Evolutionary conservation across 2,329 filamentous ascomycete genomes (phyloP), one percentile per base, ranked within the genome.

Genomic region (Botryotinia globosa): DNA sequence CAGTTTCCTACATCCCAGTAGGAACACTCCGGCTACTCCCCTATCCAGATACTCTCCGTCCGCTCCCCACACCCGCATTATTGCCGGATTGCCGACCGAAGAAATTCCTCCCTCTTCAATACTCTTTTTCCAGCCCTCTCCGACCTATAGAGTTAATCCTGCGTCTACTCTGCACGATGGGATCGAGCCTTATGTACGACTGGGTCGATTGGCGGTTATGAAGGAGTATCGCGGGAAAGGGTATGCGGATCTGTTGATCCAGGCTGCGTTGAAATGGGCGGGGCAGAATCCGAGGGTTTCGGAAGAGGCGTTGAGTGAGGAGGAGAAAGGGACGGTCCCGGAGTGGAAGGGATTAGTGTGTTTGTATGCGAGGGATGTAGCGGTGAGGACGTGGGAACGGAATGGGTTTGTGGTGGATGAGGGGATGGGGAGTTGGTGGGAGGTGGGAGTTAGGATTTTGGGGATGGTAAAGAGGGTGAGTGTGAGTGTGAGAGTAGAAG

Each of bases 381-480:
- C 92, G 22, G 85, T 89, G 75, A 83, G 82, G 42, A 84, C 90
- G 76, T 98, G 94, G 89, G 83, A 84, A 78, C 87, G 85, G 79
- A 87, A 91, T 82, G 94, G 94, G 0, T 98, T 97, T 81, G 82
- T 85, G 74, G 84, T 88, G 16, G 94, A 98, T 81, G 86, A 92
- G 78, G 84, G 82, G 16, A 88, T 95, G 87, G 92, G 93, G 0
- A 85, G 81, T 45, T 98, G 94, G 94, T 85, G 86, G 74, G 94
- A 98, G 81, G 94, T 96, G 79, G 93, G 92, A 6, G 95, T 97
- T 71, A 85, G 88, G 76, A 94, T 97, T 84, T 86, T 97, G 29
- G 94, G 92, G 74, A 97, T 98, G 94, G 97, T 88, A 75, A 12
- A 39, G 22, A 73, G 65, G 29, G 65, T 64, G 10, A 20, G 14